Evolutionary conservation across 257 asterid genomes (phyloP).

Genomic region (Capsicum pubescens): DNA sequence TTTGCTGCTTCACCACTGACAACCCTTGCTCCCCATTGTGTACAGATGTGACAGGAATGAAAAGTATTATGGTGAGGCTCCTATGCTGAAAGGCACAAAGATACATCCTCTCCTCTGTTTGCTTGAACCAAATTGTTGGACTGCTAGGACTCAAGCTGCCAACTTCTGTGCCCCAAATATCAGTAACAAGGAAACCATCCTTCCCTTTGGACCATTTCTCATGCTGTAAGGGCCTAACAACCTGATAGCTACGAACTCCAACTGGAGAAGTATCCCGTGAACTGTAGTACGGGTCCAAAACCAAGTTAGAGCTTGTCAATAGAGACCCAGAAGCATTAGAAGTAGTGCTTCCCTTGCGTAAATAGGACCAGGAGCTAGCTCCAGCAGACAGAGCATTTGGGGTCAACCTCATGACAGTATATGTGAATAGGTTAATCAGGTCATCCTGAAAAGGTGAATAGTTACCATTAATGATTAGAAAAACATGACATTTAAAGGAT

Average conservation of each 20-base stretch:
- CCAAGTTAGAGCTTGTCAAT: constrained; percentile 49
- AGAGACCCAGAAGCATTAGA: constrained; percentile 56
- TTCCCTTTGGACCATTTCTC: constrained; percentile 90
- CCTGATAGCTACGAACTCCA: constrained; percentile 62
- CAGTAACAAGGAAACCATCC: constrained; percentile 85
- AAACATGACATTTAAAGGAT: constrained; percentile 1
- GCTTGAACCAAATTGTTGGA: constrained; percentile 79
- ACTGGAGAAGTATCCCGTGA: constrained; percentile 59
- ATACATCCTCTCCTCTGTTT: constrained; percentile 83
- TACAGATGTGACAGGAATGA: constrained; percentile 74
- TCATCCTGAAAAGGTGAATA: constrained; percentile 60
- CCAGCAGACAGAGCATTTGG: constrained; percentile 84
- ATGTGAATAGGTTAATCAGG: constrained; percentile 75
- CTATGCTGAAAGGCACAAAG: constrained; percentile 80
- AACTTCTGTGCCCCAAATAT: constrained; percentile 82
- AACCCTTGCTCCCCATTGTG: constrained; percentile 81
- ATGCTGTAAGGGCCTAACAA: constrained; percentile 87
- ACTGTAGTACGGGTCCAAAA: constrained; percentile 54
- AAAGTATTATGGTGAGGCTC: constrained; percentile 76
- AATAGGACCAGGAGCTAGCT: constrained; percentile 71
- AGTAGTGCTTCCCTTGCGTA: constrained; percentile 59
- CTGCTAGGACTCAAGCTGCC: constrained; percentile 54
- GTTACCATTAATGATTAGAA: constrained; percentile 12
- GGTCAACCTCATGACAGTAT: constrained; percentile 87
- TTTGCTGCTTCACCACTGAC: constrained; percentile 75